Base-by-base conservation (phyloP, 148 eudicot genomes). In the Vaccinium myrtillus region DNA sequence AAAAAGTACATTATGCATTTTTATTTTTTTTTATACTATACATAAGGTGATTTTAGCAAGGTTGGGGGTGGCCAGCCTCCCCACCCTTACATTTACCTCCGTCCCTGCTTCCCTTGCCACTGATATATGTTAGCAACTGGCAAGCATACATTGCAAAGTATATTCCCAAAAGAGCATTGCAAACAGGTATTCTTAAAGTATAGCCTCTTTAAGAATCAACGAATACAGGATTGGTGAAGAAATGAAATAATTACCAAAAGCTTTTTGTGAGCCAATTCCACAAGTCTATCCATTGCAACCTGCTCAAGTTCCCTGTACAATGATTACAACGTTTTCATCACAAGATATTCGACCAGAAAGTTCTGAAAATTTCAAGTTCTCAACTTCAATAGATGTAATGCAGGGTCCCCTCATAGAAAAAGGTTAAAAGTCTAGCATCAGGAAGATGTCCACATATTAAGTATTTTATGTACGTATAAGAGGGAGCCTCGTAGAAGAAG, bases 281-380 rank as follows among this genome's bases (percentile, higher is more conserved):
- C 90, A 83, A 96, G 92, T 84, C 87, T 92, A 85, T 91, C 88
- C 92, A 96, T 86, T 36, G 98, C 98, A 89, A 89, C 85, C 87
- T 84, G 90, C 88, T 96, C 99, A 76, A 90, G 91, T 84, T 91
- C 91, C 88, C 99, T 96, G 94, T 87, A 86, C 49, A 87, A 79
- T 46, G 76, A 48, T 13, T 15, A 30, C 43, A 69, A 69, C 12
- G 74, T 69, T 69, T 27, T 69, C 74, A 30, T 30, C 39, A 53
- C 48, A 63, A 76, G 69, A 78, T 23, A 19, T 3, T n/a, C 11
- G 21, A 30, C 56, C 81, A 82, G 8, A 49, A 8, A 48, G 50
- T 18, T 46, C 54, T 10, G 49, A 59, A 78, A 84, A 50, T 1
- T 21, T 43, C 0, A 79, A 77, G 70, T 55, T 56, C 79, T 77